These are phyloP conservation scores for Acacia acuminata DNA, from an alignment of 306 rosid genomes.

Conservation along the genomic window DNA sequence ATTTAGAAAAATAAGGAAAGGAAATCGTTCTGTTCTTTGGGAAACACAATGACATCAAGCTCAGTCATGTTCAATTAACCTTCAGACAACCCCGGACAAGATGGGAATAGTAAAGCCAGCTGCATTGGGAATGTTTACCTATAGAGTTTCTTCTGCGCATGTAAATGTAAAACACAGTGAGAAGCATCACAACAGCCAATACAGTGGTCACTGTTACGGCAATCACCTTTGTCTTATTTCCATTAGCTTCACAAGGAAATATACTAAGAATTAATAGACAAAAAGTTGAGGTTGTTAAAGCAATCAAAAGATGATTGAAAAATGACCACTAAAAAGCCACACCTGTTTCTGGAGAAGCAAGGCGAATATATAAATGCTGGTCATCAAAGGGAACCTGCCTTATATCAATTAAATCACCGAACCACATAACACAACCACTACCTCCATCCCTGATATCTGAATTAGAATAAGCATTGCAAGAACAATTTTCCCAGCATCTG, in stretches of 20 bases:
- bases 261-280: neutral
- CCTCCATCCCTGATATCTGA: constrained; percentile 23
- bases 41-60: neutral
- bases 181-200: neutral
- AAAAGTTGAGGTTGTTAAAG: neutral
- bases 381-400: constrained; percentile 2
- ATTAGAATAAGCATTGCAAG: constrained; percentile 36
- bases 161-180: neutral
- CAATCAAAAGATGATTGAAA: neutral
- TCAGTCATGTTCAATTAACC: neutral
- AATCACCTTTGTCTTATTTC: neutral
- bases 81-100: neutral
- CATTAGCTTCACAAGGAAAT: neutral
- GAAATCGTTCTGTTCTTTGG: neutral
- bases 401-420: constrained; percentile 36
- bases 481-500: constrained; percentile 27
- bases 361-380: constrained; percentile 33
- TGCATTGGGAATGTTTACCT: neutral
- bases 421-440: constrained; percentile 44
- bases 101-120: neutral
- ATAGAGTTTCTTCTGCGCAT: neutral
- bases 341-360: constrained; percentile 26
- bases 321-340: neutral
- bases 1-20: neutral
- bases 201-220: no score